phyloP scores from a whole-genome alignment of 2,329 filamentous ascomycete species.

The Fusarium mundagurra region DNA sequence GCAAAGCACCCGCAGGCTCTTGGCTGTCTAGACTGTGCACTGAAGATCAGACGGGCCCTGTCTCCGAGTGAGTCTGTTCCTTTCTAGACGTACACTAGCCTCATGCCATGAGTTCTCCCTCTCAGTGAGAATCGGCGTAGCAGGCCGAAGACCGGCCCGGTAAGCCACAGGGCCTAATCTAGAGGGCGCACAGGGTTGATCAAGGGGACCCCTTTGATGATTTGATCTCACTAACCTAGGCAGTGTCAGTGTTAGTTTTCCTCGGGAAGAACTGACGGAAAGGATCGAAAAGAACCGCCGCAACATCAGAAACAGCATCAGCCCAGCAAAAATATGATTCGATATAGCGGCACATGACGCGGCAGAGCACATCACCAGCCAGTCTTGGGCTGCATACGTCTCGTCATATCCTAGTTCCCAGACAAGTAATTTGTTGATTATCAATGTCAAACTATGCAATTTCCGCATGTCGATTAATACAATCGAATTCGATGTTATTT shows the following conservation, averaged over 20 bases:
- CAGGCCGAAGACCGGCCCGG: constrained; percentile 31
- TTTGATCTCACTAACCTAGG: constrained; percentile 15
- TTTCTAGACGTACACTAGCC: constrained; percentile 24
- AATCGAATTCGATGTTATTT: neutral
- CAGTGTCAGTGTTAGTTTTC: constrained; percentile 6
- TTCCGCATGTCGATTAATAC: neutral
- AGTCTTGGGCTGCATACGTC: neutral
- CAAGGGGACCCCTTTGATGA: constrained; percentile 11
- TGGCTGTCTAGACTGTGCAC: neutral
- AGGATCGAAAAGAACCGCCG: constrained; percentile 17
- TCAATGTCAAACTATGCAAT: neutral
- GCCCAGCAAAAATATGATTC: constrained; percentile 27
- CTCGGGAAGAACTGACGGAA: constrained; percentile 14
- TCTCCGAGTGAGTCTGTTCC: constrained; percentile 15
- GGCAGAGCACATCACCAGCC: constrained; percentile 8
- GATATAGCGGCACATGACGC: constrained; percentile 30
- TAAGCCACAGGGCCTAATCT: constrained; percentile 11
- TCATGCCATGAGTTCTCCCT: constrained; percentile 1
- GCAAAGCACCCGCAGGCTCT: constrained; percentile 27
- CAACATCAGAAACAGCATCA: constrained; percentile 16
- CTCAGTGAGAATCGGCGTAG: constrained; percentile 14
- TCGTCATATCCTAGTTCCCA: constrained; percentile 2
- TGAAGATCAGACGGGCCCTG: constrained; percentile 23
- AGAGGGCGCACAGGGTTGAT: neutral
- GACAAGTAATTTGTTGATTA: neutral